A percentile compares a stretch with the other conserved stretches of the same genome.
Evolutionary conservation across 208 protist genomes (phyloP).

Genomic region (Trypanosoma boissoni): DNA sequence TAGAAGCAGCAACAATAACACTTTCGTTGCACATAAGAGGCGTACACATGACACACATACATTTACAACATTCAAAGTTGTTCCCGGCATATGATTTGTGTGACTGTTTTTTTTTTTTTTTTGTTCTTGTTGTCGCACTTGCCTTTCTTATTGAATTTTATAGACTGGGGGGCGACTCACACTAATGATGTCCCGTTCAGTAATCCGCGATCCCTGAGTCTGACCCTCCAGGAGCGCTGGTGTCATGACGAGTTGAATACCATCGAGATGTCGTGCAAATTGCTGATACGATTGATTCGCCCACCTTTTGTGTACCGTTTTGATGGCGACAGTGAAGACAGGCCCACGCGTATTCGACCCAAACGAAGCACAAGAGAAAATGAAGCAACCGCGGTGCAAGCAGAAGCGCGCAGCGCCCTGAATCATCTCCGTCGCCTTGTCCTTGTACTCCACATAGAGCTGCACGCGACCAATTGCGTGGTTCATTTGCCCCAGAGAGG

Average conservation of each 20-base stretch:
- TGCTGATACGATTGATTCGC: conserved; percentile 39
- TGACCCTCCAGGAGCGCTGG: conserved; percentile 51
- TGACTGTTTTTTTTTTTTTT: neutral
- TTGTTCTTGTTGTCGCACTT: neutral
- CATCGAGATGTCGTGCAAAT: conserved; percentile 51
- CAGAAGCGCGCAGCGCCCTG: conserved; percentile 71
- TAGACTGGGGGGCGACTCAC: conserved; percentile 28
- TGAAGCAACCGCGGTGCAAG: conserved; percentile 45
- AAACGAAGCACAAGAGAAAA: conserved; percentile 55
- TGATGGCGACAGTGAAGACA: conserved; percentile 62
- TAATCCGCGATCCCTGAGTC: conserved; percentile 47
- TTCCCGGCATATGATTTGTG: too few relatives aligned
- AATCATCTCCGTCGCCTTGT: conserved; percentile 57
- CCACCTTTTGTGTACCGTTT: conserved; percentile 48
- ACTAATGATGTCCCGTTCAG: conserved; percentile 54
- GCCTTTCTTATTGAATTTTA: neutral
- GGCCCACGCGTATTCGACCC: conserved; percentile 38
- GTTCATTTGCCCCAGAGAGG: conserved; percentile 56
- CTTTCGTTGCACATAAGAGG: too few relatives aligned
- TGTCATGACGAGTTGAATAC: conserved; percentile 60
- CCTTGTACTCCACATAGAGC: conserved; percentile 58
- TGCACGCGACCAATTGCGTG: conserved; percentile 63
- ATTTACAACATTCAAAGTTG: too few relatives aligned
- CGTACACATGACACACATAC: too few relatives aligned
- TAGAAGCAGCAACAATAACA: neutral